These are phyloP conservation scores for Acer saccharum DNA, from an alignment of 345 rosid species.

Conservation along the genomic window DNA sequence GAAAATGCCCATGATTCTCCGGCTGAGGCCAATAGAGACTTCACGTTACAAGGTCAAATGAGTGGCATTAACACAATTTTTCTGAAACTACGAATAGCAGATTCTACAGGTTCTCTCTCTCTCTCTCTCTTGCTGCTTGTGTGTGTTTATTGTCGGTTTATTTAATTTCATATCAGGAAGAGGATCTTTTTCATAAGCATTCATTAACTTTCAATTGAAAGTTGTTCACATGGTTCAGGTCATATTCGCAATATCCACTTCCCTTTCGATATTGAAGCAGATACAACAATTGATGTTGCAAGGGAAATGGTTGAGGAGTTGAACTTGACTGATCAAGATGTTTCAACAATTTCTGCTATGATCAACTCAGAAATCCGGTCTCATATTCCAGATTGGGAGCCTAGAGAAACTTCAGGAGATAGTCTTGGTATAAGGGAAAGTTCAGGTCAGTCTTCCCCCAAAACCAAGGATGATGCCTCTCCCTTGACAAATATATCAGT, in stretches of 20 bases:
- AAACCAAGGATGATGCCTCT: slow-evolving; percentile 33
- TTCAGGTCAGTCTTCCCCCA: slow-evolving; percentile 19
- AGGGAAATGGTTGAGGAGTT: slow-evolving; percentile 95
- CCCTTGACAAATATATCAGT: slow-evolving; percentile 20
- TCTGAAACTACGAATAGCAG: slow-evolving; percentile 83
- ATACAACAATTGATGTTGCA: slow-evolving; percentile 85
- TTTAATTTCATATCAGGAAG: neutral
- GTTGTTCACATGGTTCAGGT: slow-evolving; percentile 44
- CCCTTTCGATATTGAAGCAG: slow-evolving; percentile 86
- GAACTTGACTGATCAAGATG: slow-evolving; percentile 90
- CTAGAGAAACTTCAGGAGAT: slow-evolving; percentile 32
- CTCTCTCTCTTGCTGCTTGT: slow-evolving; percentile 18
- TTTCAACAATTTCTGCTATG: slow-evolving; percentile 69
- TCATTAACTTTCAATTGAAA: neutral
- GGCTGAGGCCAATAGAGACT: slow-evolving; percentile 49
- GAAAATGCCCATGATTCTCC: slow-evolving; percentile 31
- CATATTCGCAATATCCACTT: slow-evolving; percentile 88
- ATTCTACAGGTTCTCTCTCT: slow-evolving; percentile 65
- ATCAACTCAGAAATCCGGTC: slow-evolving; percentile 76
- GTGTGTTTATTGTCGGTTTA: neutral
- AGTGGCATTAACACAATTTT: slow-evolving; percentile 77
- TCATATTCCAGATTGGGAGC: slow-evolving; percentile 71
- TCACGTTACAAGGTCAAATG: slow-evolving; percentile 82
- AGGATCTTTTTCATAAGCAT: slow-evolving; percentile 7
- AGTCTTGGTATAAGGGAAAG: slow-evolving; percentile 19